Conservation (phyloP, 1,284 basidiomycete genomes). For the Moesziomyces parantarcticus region DNA sequence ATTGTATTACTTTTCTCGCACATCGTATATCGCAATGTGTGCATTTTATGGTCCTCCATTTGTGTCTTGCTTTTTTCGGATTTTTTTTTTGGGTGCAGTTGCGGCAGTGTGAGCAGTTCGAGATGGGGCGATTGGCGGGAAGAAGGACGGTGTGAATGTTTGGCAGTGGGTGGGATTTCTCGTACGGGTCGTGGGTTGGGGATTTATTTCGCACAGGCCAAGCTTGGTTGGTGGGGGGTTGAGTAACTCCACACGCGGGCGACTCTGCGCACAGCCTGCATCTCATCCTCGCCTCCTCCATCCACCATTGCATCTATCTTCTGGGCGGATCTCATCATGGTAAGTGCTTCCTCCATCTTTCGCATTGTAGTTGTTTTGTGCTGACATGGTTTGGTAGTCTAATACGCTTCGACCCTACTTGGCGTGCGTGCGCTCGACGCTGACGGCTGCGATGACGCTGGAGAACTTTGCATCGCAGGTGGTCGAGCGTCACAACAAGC, state of each 20-base stretch:
- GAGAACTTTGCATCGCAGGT: constrained; percentile 98
- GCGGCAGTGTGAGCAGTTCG: too few relatives aligned
- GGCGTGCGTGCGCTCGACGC: constrained; percentile 90
- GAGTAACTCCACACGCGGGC: constrained; percentile 11
- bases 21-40: too few relatives aligned
- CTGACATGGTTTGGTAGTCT: constrained; percentile 65
- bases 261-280: not conserved
- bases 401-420: constrained; percentile 90
- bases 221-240: not conserved
- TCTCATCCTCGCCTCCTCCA: too few relatives aligned
- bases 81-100: not conserved
- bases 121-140: too few relatives aligned
- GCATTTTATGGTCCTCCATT: too few relatives aligned
- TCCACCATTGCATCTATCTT: not conserved
- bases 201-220: constrained; percentile 10
- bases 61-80: not conserved
- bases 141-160: too few relatives aligned
- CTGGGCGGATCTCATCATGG: not conserved
- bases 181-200: constrained; percentile 4
- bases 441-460: constrained; percentile 95
- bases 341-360: not conserved
- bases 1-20: too few relatives aligned
- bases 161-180: not conserved
- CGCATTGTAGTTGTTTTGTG: not conserved
- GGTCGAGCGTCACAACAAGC: constrained; percentile 72